Evolutionary conservation across 106 monocot genomes (phyloP), one percentile per base, ranked within the genome.

Genomic region (Posidonia australis): DNA sequence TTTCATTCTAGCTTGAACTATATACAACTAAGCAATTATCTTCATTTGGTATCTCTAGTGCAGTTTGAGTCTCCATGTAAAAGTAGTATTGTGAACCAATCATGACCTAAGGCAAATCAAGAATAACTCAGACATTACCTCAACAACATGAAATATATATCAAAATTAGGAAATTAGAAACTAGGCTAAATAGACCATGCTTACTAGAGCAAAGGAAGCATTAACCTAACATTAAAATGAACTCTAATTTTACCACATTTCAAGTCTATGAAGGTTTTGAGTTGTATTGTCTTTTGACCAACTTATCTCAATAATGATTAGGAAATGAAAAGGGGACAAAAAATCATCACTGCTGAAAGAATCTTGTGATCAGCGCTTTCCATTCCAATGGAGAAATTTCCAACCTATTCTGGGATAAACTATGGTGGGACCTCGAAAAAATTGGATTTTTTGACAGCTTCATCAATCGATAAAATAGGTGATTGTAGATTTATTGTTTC

Each of bases 1-100:
- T 13, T 43, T 41, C 74, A 16, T 44, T 49, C 56, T 92, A 87
- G 44, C 53, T 63, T 30, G 91, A 84, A 56, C 77, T 77, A 49
- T 92, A 92, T 13, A 92, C 81, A 46, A 77, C 69, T 41, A 92
- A 79, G 71, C 91, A 86, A 57, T 86, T 73, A 68, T 87, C 91
- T 70, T 92, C 91, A 36, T 92, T 87, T 58, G 91, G 84, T 51
- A 92, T 73, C 32, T 86, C 91, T 44, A 92, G 62, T 46, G 82
- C 83, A 54, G 84, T 84, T 65, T 81, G 81, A 54, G 84, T n/a
- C n/a, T n/a, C n/a, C n/a, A n/a, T n/a, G n/a, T n/a, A n/a, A n/a
- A n/a, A n/a, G n/a, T n/a, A n/a, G 74, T 92, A 87, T 54, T 92
- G 91, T 11, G 86, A 87, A 53, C 70, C 77, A 63, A 92, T 69